Percentiles rank a stretch among this genome's conserved stretches.
Conservation (phyloP, 2,329 filamentous ascomycete species). For the Cladosporium sp. region DNA sequence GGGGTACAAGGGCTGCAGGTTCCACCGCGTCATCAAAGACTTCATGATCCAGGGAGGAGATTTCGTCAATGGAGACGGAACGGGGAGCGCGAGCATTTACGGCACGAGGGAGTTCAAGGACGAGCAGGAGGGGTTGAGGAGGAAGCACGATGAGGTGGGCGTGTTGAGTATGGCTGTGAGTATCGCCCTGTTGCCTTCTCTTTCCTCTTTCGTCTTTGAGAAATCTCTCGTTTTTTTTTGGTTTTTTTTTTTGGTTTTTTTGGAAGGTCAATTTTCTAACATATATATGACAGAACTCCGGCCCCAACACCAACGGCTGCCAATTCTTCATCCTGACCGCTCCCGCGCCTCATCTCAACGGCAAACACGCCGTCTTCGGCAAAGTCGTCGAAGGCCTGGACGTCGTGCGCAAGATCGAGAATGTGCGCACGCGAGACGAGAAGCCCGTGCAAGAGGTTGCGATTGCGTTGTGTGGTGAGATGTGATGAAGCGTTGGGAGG, state of each 20-base stretch:
- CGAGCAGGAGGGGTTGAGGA: constrained; percentile 65
- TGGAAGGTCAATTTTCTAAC: not conserved
- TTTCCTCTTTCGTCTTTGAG: not conserved
- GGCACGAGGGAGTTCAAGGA: constrained; percentile 79
- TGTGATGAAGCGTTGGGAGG: constrained; percentile 60
- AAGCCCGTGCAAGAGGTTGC: constrained; percentile 80
- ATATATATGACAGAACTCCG: constrained; percentile 64
- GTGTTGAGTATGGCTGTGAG: constrained; percentile 89
- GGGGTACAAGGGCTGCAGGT: constrained; percentile 92
- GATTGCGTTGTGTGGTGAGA: constrained; percentile 86
- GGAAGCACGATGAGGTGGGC: constrained; percentile 66
- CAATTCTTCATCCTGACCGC: constrained; percentile 98
- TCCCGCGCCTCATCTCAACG: constrained; percentile 79
- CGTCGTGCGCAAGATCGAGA: constrained; percentile 87
- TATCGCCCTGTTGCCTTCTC: constrained; percentile 19
- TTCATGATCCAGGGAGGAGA: constrained; percentile 99
- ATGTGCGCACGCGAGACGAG: constrained; percentile 77
- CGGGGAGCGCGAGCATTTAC: constrained; percentile 81
- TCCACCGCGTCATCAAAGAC: constrained; percentile 89
- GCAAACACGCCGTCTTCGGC: constrained; percentile 94
- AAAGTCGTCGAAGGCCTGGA: constrained; percentile 87
- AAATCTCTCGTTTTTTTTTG: not conserved
- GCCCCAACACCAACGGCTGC: constrained; percentile 86
- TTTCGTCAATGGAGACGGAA: constrained; percentile 89
- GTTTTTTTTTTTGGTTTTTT: not conserved